Conservation (phyloP, 176 grass and related monocot genomes). For the Carex littledalei region DNA sequence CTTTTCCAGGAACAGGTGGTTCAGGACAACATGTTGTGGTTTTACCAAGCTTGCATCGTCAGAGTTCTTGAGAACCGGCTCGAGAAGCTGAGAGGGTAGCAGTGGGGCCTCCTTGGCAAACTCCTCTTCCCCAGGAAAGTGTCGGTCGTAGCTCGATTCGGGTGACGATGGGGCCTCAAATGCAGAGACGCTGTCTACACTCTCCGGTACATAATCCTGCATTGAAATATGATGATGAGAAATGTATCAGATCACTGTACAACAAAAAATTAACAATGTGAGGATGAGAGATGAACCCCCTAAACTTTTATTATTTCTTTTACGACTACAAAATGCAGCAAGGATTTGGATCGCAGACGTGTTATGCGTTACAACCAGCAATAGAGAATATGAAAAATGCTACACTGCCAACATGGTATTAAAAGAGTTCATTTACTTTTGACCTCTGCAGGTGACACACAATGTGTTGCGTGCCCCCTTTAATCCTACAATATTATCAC, state of each 20-base stretch:
- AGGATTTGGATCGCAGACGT: background rate
- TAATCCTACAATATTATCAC: background rate
- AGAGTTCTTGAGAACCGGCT: conserved; percentile 39
- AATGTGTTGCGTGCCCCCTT: background rate
- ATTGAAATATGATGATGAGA: conserved; percentile 2
- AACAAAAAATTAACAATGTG: background rate
- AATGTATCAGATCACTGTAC: background rate
- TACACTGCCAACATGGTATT: background rate
- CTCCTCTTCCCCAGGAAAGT: conserved; percentile 56
- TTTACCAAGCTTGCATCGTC: conserved; percentile 22
- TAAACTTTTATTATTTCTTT: background rate
- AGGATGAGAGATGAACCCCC: background rate
- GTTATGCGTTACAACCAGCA: background rate
- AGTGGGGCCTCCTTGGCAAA: conserved; percentile 67
- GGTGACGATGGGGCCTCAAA: conserved; percentile 73
- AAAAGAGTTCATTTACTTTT: background rate
- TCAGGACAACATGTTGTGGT: conserved; percentile 64
- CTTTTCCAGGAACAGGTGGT: conserved; percentile 94
- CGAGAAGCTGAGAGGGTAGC: conserved; percentile 53
- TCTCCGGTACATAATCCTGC: conserved; percentile 79
- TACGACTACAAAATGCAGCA: background rate
- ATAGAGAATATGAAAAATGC: background rate
- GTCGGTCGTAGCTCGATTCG: conserved; percentile 50
- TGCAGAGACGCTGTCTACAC: conserved; percentile 55
- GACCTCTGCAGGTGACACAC: background rate